Evolutionary conservation across 441 rosid species (phyloP), one percentile per base, ranked within the genome.

Genomic region (Lepidium campestre): DNA sequence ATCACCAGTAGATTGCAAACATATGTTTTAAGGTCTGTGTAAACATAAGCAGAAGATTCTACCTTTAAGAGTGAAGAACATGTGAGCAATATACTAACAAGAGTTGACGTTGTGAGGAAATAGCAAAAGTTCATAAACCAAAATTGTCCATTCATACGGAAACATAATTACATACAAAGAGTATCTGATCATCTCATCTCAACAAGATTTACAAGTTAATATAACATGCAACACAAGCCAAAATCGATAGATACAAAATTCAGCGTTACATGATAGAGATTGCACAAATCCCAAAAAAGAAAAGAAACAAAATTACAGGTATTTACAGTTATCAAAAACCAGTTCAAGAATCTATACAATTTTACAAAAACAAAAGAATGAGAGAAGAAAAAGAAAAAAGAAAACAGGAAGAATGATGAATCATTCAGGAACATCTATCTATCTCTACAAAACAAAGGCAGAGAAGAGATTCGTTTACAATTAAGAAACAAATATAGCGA

Each of bases 371-470:
- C 65, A 60, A 50, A 23, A 35, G 17, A 20, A 0, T 8, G 27
- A 22, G 32, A 19, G 2, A n/a, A 31, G 44, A 7, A 54, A 6
- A 9, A 14, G 19, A 35, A 39, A 27, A 29, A 15, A 17, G 14
- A 57, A 32, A 39, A 65, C 20, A 70, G 50, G 10, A 44, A 25
- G 23, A 60, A 52, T 11, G 14, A 52, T 42, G 0, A 20, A 11
- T 5, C 10, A 15, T 8, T 25, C 25, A 37, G 17, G 14, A 37
- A 12, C 17, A 34, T 6, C 13, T 34, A 34, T 6, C 13, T 34
- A 23, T 25, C 71, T 42, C 47, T 44, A 67, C 5, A 58, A 32
- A 68, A n/a, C 53, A 61, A 18, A 29, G 74, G 62, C 48, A 76
- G 79, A 75, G 79, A 53, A 46, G 34, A 48, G 74, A 58, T 10